phyloP scores from a whole-genome alignment of 2,329 filamentous ascomycete genomes.

The Trichophaea hybrida region DNA sequence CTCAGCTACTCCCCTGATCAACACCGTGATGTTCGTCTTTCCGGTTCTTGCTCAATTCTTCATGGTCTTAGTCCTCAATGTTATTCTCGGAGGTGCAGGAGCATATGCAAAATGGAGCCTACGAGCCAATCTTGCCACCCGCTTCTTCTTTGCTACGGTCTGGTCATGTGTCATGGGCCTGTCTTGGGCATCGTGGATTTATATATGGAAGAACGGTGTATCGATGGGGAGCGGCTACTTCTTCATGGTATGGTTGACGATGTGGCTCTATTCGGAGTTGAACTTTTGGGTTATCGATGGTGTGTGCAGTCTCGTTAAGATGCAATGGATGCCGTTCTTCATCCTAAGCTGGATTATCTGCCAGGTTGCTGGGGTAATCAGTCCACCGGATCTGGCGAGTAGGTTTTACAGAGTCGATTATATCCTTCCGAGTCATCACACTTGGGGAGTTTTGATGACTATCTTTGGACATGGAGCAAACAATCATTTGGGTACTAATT shows the following conservation, averaged over 20 bases:
- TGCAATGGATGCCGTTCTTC: constrained; percentile 33
- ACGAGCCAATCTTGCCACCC: background rate
- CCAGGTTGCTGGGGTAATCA: constrained; percentile 32
- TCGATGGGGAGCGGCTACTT: constrained; percentile 25
- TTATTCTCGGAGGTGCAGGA: constrained; percentile 22
- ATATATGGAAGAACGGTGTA: constrained; percentile 23
- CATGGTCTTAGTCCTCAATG: constrained; percentile 28
- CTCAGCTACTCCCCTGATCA: constrained; percentile 30
- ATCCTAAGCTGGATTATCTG: constrained; percentile 34
- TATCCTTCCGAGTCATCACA: constrained; percentile 31
- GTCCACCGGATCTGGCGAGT: constrained; percentile 32
- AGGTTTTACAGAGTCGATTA: constrained; percentile 34
- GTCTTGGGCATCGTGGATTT: constrained; percentile 13
- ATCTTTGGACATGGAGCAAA: constrained; percentile 10
- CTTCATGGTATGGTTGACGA: constrained; percentile 25
- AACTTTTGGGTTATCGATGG: constrained; percentile 35
- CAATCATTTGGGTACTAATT: constrained; percentile 9
- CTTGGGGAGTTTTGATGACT: constrained; percentile 14
- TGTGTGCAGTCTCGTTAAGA: constrained; percentile 30
- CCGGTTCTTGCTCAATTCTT: constrained; percentile 30
- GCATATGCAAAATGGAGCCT: constrained; percentile 12
- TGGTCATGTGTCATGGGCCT: constrained; percentile 1
- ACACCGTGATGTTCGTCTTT: constrained; percentile 33
- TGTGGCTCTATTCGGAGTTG: constrained; percentile 34
- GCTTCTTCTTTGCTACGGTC: background rate